Conservation (phyloP, 1,284 basidiomycete species). For the Meira nashicola region DNA sequence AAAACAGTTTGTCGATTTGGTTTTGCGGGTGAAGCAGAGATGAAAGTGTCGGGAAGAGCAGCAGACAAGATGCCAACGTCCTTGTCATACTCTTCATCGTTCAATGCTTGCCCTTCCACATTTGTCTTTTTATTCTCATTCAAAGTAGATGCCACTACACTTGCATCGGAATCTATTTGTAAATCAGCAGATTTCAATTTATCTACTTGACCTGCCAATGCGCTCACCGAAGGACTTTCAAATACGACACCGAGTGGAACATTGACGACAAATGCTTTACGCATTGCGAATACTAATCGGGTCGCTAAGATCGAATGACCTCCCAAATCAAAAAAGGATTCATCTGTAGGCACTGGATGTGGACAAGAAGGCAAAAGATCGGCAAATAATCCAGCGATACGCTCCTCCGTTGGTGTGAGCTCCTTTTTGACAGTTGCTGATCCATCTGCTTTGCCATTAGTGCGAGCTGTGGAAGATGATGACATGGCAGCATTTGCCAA, state of each 20-base stretch:
- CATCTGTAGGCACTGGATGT: slow-evolving; percentile 74
- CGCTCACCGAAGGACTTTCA: slow-evolving; percentile 78
- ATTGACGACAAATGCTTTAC: slow-evolving; percentile 84
- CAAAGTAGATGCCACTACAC: slow-evolving; percentile 28
- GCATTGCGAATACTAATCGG: slow-evolving; percentile 90
- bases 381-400: slow-evolving; percentile 72
- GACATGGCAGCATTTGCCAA: slow-evolving; percentile 56
- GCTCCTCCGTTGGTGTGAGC: slow-evolving; percentile 68
- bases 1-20: slow-evolving; percentile 66
- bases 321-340: slow-evolving; percentile 96
- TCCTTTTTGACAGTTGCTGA: slow-evolving; percentile 22
- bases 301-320: slow-evolving; percentile 98
- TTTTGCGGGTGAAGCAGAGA: background rate
- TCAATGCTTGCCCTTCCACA: slow-evolving; percentile 36
- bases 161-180: slow-evolving; percentile 60
- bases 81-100: slow-evolving; percentile 65
- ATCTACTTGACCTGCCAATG: slow-evolving; percentile 77
- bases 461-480: slow-evolving; percentile 33
- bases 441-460: slow-evolving; percentile 20
- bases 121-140: slow-evolving; percentile 19
- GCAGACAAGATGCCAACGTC: slow-evolving; percentile 69
- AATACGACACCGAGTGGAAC: slow-evolving; percentile 91
- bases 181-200: slow-evolving; percentile 72
- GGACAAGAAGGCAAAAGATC: slow-evolving; percentile 76
- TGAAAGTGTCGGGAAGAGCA: slow-evolving; percentile 33